phyloP scores from a whole-genome alignment of 2,329 filamentous ascomycete genomes.

The Botrytis paeoniae region DNA sequence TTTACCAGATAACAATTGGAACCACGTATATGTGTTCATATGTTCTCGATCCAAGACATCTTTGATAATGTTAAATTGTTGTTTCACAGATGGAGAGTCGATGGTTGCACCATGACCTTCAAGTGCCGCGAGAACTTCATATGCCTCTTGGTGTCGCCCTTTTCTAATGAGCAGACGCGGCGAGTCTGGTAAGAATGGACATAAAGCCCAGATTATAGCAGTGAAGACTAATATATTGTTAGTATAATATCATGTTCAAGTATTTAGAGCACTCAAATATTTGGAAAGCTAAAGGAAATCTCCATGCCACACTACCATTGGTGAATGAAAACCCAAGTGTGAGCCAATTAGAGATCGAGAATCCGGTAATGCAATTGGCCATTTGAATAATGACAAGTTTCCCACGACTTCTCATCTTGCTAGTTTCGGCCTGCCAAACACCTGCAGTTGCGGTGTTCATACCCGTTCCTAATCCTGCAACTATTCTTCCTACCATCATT shows the following conservation, averaged over 20 bases:
- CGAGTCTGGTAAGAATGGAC: conserved; percentile 53
- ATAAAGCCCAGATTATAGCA: conserved; percentile 53
- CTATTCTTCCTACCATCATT: conserved; percentile 50
- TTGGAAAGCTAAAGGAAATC: conserved; percentile 60
- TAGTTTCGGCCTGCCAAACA: conserved; percentile 61
- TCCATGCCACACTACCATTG: conserved; percentile 48
- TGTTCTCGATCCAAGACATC: conserved; percentile 43
- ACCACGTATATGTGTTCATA: conserved; percentile 40
- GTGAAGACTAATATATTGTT: conserved; percentile 50
- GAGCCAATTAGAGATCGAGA: conserved; percentile 49
- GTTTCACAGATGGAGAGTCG: conserved; percentile 46
- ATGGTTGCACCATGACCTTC: conserved; percentile 20
- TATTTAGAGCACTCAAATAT: conserved; percentile 24
- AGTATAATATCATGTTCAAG: neutral
- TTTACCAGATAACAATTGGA: conserved; percentile 37
- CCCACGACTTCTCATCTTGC: conserved; percentile 54
- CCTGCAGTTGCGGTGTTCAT: conserved; percentile 50
- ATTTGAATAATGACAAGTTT: conserved; percentile 60
- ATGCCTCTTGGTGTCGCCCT: conserved; percentile 45
- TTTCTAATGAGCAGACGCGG: conserved; percentile 48
- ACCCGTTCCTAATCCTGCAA: conserved; percentile 52
- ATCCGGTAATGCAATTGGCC: conserved; percentile 54
- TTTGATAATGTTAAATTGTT: conserved; percentile 46
- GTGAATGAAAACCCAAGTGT: conserved; percentile 57
- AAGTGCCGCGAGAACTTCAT: conserved; percentile 44